A percentile compares a stretch with the other conserved stretches of the same genome.
Conservation (phyloP, 805 yeast genomes). For the Saccharomycopsis vini region DNA sequence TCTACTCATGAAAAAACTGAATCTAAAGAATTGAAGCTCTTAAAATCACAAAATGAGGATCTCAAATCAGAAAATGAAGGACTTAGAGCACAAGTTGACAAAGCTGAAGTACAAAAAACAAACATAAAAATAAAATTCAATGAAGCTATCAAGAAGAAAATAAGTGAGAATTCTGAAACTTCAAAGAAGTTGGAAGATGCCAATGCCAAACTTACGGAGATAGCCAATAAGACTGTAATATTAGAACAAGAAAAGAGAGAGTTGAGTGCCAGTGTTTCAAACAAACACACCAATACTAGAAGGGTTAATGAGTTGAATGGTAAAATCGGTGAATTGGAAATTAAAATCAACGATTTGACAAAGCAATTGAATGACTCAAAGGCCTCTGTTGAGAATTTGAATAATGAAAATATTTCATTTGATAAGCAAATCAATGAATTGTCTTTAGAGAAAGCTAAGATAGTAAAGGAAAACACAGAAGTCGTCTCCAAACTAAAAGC, state of each 20-base stretch:
- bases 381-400: constrained; percentile 32
- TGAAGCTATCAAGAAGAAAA: constrained; percentile 17
- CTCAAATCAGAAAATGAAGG: constrained; percentile 21
- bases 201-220: constrained; percentile 21
- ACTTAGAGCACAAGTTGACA: constrained; percentile 21
- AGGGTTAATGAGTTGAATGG: constrained; percentile 18
- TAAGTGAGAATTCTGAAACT: constrained; percentile 10
- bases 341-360: constrained; percentile 5
- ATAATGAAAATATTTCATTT: constrained; percentile 21
- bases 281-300: constrained; percentile 16
- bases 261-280: constrained; percentile 24
- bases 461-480: constrained; percentile 23
- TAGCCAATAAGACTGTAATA: constrained; percentile 19
- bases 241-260: constrained; percentile 24
- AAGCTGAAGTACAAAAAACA: constrained; percentile 20
- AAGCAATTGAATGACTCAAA: constrained; percentile 23
- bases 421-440: constrained; percentile 24
- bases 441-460: constrained; percentile 27
- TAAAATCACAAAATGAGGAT: constrained; percentile 24
- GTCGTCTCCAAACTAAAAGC: constrained; percentile 13
- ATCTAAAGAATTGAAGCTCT: constrained; percentile 34
- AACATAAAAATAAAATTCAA: constrained; percentile 24
- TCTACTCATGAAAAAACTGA: constrained; percentile 39
- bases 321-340: constrained; percentile 1
- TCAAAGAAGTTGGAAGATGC: constrained; percentile 19